Evolutionary conservation across 2,329 filamentous ascomycete species (phyloP), one percentile per base, ranked within the genome.

Genomic region (Tolypocladium inflatum): DNA sequence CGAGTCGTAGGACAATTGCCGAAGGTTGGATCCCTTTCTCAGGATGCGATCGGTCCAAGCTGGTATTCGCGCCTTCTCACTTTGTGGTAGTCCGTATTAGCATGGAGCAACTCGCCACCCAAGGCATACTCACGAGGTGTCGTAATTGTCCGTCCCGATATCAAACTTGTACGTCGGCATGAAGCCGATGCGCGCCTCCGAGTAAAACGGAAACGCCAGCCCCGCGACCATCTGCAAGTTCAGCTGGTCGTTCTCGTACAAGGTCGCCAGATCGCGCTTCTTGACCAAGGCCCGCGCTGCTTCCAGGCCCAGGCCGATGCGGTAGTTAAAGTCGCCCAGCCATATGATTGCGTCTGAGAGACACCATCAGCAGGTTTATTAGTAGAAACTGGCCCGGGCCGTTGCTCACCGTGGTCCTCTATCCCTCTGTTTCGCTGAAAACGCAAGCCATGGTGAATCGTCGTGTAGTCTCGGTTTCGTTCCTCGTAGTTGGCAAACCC

Each of bases 251-350:
- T 97, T 95, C 61, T 94, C 89, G 69, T 96, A 95, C 55, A 97
- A 75, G 21, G 81, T 86, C 58, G 88, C 89, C 13, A 96, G 78
- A 66, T 97, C 88, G 33, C 83, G 78, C 57, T 82, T 80, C 65
- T 87, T 82, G 57, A 96, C 84, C 11, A 96, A 76, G 38, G 86
- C 82, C 63, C 89, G 87, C 9, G 91, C 90, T 60, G 81, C 86
- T 43, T 96, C 91, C 63, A 90, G 85, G 51, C 81, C 82, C 58
- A 97, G 79, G 1, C 92, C 93, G 65, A 99, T 96, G 21, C 94
- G 88, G 73, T 99, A 99, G 70, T 99, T 99, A 78, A 99, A 99
- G 71, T 99, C 94, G 6, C 94, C 94, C 48, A 97, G 81, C 93
- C 94, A 99, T 56, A 97, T 87, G 41, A 97, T 87, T 26, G 89